A percentile compares a stretch with the other conserved stretches of the same genome.
Conservation (phyloP, 306 rosid species). For the Cucurbita maxima region DNA sequence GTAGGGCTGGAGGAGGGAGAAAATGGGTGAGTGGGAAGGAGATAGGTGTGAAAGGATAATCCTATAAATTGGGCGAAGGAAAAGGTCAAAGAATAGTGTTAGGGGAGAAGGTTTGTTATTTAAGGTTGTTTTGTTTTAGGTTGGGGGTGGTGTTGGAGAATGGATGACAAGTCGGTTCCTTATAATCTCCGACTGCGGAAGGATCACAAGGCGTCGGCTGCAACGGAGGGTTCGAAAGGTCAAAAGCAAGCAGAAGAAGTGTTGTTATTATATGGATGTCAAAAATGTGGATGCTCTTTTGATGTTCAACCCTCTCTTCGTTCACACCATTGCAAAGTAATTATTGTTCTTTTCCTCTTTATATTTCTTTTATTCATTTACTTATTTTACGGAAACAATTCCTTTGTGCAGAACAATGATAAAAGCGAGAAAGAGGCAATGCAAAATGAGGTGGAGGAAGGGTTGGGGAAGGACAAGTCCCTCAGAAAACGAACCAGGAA, state of each 20-base stretch:
- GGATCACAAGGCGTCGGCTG: not conserved
- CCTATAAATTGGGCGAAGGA: too few relatives aligned
- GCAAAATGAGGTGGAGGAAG: too few relatives aligned
- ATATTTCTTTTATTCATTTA: not conserved
- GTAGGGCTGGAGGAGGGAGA: too few relatives aligned
- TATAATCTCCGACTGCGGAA: not conserved
- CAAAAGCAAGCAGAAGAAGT: not conserved
- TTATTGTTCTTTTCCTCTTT: not conserved
- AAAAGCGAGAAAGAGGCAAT: too few relatives aligned
- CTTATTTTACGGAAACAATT: not conserved
- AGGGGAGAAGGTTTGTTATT: too few relatives aligned
- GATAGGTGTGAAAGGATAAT: too few relatives aligned
- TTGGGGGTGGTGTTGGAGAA: not conserved
- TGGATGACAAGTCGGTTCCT: not conserved
- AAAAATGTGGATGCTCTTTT: not conserved
- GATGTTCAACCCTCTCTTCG: not conserved
- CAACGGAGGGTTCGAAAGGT: not conserved
- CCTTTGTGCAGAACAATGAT: too few relatives aligned
- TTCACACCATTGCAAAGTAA: not conserved
- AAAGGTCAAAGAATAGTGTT: too few relatives aligned
- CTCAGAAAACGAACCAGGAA: too few relatives aligned
- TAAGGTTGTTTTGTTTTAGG: too few relatives aligned
- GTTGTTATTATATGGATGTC: not conserved
- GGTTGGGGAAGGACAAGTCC: too few relatives aligned
- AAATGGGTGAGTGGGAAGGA: too few relatives aligned